Evolutionary conservation across 1,284 basidiomycete genomes (phyloP).

Genomic region (Veloporphyrellus conicus): DNA sequence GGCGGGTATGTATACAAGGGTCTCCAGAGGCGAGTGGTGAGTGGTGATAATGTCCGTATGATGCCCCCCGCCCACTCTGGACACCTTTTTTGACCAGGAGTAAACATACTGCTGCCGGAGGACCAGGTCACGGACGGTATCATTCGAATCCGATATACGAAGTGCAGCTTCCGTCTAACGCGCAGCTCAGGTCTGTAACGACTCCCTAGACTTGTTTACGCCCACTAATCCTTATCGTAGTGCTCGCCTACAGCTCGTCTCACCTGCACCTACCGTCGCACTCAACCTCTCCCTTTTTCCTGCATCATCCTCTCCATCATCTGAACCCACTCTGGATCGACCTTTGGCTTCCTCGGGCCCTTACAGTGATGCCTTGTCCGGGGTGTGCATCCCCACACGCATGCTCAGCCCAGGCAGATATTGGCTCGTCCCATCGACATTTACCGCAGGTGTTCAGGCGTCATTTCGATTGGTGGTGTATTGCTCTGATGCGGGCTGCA

Average conservation of each 20-base stretch:
- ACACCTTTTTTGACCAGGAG: conserved; percentile 42
- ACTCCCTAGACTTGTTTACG: too few species aligned
- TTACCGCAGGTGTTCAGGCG: conserved; percentile 52
- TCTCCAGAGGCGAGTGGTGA: conserved; percentile 67
- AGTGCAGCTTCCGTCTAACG: conserved; percentile 49
- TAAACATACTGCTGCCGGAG: conserved; percentile 54
- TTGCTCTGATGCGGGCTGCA: conserved; percentile 36
- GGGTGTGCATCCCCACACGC: conserved; percentile 58
- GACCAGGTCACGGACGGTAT: conserved; percentile 62
- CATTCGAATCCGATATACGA: conserved; percentile 66
- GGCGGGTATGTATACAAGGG: conserved; percentile 82
- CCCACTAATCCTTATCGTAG: conserved; percentile 33
- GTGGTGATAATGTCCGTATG: conserved; percentile 18
- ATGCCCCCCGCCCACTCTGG: neutral
- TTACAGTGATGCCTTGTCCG: conserved; percentile 68
- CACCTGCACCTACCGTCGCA: conserved; percentile 42
- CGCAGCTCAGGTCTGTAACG: conserved; percentile 64
- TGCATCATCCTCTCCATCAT: conserved; percentile 21
- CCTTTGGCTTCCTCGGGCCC: conserved; percentile 70
- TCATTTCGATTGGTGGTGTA: conserved; percentile 66
- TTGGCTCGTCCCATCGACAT: conserved; percentile 70
- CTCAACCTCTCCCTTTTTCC: conserved; percentile 63
- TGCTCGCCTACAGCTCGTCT: conserved; percentile 60
- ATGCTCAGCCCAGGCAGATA: conserved; percentile 62
- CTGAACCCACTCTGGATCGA: conserved; percentile 31